Evolutionary conservation across 106 monocot genomes (phyloP).

Genomic region (Platanthera zijinensis): DNA sequence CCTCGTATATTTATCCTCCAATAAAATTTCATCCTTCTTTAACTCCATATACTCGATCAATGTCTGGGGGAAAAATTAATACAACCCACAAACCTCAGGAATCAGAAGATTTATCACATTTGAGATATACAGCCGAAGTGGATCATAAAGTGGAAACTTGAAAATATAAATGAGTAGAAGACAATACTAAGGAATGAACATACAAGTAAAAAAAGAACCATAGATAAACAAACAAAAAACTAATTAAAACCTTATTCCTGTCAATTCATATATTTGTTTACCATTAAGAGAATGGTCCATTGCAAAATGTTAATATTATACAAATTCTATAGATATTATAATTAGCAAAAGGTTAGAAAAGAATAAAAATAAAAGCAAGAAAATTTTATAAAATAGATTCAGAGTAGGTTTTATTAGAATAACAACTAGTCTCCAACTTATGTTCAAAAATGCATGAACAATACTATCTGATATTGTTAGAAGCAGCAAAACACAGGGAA

Average conservation of each 20-base stretch:
- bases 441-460: not conserved
- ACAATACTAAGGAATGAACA: too few species aligned
- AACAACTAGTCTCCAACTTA: not conserved
- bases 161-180: not conserved
- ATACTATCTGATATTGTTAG: not conserved
- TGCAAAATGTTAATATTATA: too few species aligned
- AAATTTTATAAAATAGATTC: not conserved
- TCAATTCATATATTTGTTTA: too few species aligned
- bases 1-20: conserved; percentile 69
- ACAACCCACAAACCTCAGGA: not conserved
- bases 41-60: conserved; percentile 73
- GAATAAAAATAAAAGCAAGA: not conserved
- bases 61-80: conserved; percentile 37
- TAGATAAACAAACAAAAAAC: too few species aligned
- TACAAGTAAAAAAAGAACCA: not conserved
- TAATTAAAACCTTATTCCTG: too few species aligned
- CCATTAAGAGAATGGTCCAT: too few species aligned
- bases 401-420: not conserved
- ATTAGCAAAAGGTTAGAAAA: not conserved
- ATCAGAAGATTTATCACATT: not conserved
- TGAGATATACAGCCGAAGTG: not conserved
- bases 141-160: not conserved
- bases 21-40: too few species aligned
- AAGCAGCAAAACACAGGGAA: not conserved
- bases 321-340: not conserved